These are phyloP conservation scores for Pseudoturritis turrita DNA, from an alignment of 345 rosid genomes.

Conservation along the genomic window DNA sequence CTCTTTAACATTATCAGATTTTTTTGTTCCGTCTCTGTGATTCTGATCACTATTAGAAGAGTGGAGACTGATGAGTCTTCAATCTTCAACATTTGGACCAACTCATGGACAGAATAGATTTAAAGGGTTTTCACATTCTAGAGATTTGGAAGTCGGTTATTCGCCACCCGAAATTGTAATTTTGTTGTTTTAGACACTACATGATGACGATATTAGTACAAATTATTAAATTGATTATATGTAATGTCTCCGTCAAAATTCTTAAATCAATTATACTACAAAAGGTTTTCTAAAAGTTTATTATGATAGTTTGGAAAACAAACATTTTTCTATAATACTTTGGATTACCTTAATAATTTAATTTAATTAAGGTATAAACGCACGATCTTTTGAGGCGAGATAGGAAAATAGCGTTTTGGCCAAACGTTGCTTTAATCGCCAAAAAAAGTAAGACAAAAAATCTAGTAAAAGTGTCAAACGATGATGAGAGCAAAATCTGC, in stretches of 20 bases:
- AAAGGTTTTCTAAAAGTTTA: too few relatives aligned
- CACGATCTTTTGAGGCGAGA: background rate
- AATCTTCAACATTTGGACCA: background rate
- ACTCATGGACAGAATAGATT: background rate
- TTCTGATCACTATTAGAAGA: background rate
- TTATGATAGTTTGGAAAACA: too few relatives aligned
- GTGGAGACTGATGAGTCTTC: constrained; percentile 5
- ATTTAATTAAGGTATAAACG: too few relatives aligned
- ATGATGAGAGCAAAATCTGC: constrained; percentile 11
- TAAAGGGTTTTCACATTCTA: background rate
- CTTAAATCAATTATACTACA: too few relatives aligned
- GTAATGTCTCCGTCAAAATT: too few relatives aligned
- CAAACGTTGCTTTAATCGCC: background rate
- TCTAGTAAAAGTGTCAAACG: background rate
- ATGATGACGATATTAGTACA: too few relatives aligned
- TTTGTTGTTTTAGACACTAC: too few relatives aligned
- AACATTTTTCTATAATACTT: too few relatives aligned
- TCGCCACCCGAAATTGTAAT: background rate
- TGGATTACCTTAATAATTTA: too few relatives aligned
- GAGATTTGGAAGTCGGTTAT: background rate
- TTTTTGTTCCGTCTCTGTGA: background rate
- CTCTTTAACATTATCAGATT: background rate
- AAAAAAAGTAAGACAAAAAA: background rate
- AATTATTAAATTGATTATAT: too few relatives aligned
- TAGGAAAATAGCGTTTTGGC: background rate